Conservation (phyloP, 129 eudicot species). For the Centella asiatica region DNA sequence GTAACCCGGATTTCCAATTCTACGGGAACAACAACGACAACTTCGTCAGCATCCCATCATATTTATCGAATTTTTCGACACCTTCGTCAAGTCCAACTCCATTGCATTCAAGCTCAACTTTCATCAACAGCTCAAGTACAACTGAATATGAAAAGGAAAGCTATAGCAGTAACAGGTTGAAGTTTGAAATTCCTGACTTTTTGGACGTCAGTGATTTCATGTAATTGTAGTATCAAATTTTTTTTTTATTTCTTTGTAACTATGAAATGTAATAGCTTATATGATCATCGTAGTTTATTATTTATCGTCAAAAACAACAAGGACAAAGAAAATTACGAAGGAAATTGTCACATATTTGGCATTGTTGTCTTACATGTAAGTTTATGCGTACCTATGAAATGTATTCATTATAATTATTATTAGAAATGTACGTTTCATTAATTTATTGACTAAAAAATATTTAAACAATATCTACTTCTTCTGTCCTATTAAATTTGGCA, state of each 20-base stretch:
- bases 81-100: slow-evolving; percentile 46
- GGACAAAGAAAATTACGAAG: no score
- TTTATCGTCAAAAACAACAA: no score
- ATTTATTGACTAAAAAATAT: no score
- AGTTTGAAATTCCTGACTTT: slow-evolving; percentile 64
- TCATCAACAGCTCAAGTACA: slow-evolving; percentile 26
- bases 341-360: no score
- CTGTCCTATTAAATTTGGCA: no score
- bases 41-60: slow-evolving; percentile 40
- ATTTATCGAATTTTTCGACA: slow-evolving; percentile 23
- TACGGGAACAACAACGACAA: slow-evolving; percentile 13
- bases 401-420: no score
- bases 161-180: slow-evolving; percentile 52
- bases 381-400: no score
- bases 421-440: no score
- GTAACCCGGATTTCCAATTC: slow-evolving; percentile 35
- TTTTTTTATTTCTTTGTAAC: not conserved
- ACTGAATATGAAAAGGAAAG: slow-evolving; percentile 58
- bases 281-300: no score
- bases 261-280: not conserved
- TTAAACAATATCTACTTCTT: no score
- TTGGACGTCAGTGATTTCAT: slow-evolving; percentile 54
- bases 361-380: no score
- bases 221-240: slow-evolving; percentile 15
- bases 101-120: no score